Evolutionary conservation across 176 grass and related monocot species (phyloP), one percentile per base, ranked within the genome.

Genomic region (Eleusine indica): DNA sequence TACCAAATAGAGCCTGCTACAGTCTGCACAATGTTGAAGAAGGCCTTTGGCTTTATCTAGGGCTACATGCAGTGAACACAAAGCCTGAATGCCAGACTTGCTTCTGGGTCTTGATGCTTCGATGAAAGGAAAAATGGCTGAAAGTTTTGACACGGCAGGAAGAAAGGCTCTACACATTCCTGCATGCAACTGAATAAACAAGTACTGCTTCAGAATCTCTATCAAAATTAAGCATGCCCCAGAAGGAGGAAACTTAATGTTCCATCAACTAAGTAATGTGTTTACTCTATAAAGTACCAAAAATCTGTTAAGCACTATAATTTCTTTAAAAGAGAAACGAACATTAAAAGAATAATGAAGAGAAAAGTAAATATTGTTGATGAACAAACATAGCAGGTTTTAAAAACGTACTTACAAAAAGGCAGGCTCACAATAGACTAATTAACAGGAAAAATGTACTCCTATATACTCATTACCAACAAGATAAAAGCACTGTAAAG

Each of bases 101-200:
- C 93, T 96, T 92, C 96, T 99, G 30, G 96, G 96, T 66, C 93
- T 91, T 68, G 93, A 89, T 41, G 96, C 96, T 87, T 99, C 96
- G 77, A 99, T 94, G 40, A 89, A 90, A 43, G 96, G 89, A 74
- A 99, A 99, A 76, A 99, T 90, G 13, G 79, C 88, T 86, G 93
- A 32, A 28, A 99, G 89, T 78, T 90, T 99, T 49, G 85, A 90
- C 65, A 99, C 93, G 48, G 85, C 85, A 7, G 89, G 86, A 71
- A 90, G 84, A 57, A 99, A 87, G 61, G 84, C 66, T 86, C 84
- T 88, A 61, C 88, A 96, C 71, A 99, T 90, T 84, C 87, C 91
- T 43, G 87, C 87, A 6, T 99, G 96, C 70, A 99, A 89, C 96
- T 99, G 85, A 66, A 88, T 68, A 53, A 71, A 80, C 5, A 18